Evolutionary conservation across 306 rosid species (phyloP), one percentile per base, ranked within the genome.

Genomic region (Medicago lupulina): DNA sequence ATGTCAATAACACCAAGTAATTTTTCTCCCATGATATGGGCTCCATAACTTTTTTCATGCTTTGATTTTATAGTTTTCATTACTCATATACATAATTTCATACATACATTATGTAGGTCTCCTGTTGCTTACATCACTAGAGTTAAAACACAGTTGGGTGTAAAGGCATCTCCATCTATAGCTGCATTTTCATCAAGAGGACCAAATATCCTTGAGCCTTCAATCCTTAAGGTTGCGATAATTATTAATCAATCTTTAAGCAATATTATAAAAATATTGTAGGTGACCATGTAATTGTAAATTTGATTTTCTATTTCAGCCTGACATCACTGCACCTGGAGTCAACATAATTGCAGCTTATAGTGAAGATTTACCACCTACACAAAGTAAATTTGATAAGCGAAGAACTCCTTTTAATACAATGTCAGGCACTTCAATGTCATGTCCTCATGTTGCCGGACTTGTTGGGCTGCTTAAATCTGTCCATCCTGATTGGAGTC

Each of bases 111-210:
- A 13, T 59, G 19, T 77, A 90, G 96, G 80, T 75, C 4, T 43
- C 96, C 97, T 0, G 0, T 47, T 75, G 96, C 91, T 73, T 76
- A 43, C 80, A 57, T 91, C 18, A 81, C 87, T 61, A 60, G 4
- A 0, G 86, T 64, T 46, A 83, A 61, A 50, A 86, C 97, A 16
- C 60, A 62, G 58, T 2, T 85, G 7, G 87, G 83, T 15, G 3
- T 4, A 21, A 81, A 76, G 41, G 81, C 88, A 38, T 71, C 89
- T 49, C 98, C 97, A 21, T 0, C 40, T 14, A 16, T 93, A 60
- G 96, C 97, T 69, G 1, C 87, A 44, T 91, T 93, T 85, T 93
- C 98, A 14, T 91, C 97, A 21, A 86, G 97, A 41, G 98, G 98
- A 1, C 98, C 98, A 15, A 86, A 46, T 72, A 0, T 0, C 7